phyloP scores from a whole-genome alignment of 768 basidiomycete species.

The Cubamyces sp. region DNA sequence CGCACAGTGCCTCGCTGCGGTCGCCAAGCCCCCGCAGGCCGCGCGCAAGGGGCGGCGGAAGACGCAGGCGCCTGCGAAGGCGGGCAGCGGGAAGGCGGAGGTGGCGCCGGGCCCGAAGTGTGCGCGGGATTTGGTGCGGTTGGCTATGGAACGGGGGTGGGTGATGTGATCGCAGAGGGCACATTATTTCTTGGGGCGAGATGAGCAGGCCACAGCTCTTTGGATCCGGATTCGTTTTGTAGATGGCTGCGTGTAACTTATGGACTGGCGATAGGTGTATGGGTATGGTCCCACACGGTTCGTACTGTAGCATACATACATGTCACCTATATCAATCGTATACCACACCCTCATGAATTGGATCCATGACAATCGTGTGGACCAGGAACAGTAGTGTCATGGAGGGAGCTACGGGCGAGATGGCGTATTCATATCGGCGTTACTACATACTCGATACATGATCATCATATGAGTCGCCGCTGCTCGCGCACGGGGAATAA shows the following conservation, averaged over 20 bases:
- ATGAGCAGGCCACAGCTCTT: background rate
- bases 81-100: background rate
- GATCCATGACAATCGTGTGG: too few species aligned
- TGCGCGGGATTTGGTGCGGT: slow-evolving; percentile 65
- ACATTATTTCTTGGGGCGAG: background rate
- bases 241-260: too few species aligned
- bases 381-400: too few species aligned
- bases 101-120: slow-evolving; percentile 30
- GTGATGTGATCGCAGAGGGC: slow-evolving; percentile 34
- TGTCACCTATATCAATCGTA: background rate
- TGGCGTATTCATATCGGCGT: too few species aligned
- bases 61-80: slow-evolving; percentile 32
- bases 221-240: background rate
- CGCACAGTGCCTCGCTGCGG: slow-evolving; percentile 46
- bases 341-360: too few species aligned
- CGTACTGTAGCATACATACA: slow-evolving; percentile 9
- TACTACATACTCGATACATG: too few species aligned
- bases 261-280: too few species aligned
- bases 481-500: too few species aligned
- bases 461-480: too few species aligned
- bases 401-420: too few species aligned
- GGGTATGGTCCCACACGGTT: background rate
- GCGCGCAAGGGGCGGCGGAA: slow-evolving; percentile 46
- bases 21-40: slow-evolving; percentile 33
- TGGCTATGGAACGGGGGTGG: slow-evolving; percentile 68